Base-by-base conservation (phyloP, 2,329 filamentous ascomycete species). In the Botrytis hyacinthi region DNA sequence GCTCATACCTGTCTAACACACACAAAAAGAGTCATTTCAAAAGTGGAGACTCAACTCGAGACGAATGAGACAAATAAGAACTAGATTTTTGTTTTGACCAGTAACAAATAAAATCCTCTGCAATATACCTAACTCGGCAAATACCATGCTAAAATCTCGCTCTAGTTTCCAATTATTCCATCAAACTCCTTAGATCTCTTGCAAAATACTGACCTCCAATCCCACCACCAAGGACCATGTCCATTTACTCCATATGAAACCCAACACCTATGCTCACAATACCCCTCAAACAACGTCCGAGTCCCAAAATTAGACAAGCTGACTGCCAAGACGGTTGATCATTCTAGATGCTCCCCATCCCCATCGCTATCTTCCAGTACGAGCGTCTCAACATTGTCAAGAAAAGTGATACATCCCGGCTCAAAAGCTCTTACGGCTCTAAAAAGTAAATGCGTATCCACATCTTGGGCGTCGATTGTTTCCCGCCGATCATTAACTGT, bases 321-420 rank as follows among this genome's bases (percentile, higher is more conserved):
- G 48, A n/a, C 4, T n/a, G 12, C 48, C 26, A n/a, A n/a, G 12
- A 51, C 2, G 10, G 46, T 51, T 51, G 4, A 14, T 51, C 22
- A 51, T n/a, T 51, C 22, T 9, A n/a, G 5, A 51, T 16, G 0
- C 5, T 0, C 48, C 5, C 2, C 48, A 51, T 51, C 12, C 2
- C 26, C 12, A n/a, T 14, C 0, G 26, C 26, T 16, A 4, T 51
- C 12, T 14, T 51, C 26, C 12, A 3, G 10, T n/a, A n/a, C 26
- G 16, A 5, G 0, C 4, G 4, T 51, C 4, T n/a, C 10, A 35
- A 35, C 3, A 5, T 5, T 2, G 22, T 2, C 4, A 22, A 2
- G 14, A 35, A 6, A 35, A 6, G 18, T 22, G 32, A 10, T 35
- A 32, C 8, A 8, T 5, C 8, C 29, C 2, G 29, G 1, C 32